phyloP scores from a whole-genome alignment of 345 rosid genomes.

The Sisymbrium altissimum region DNA sequence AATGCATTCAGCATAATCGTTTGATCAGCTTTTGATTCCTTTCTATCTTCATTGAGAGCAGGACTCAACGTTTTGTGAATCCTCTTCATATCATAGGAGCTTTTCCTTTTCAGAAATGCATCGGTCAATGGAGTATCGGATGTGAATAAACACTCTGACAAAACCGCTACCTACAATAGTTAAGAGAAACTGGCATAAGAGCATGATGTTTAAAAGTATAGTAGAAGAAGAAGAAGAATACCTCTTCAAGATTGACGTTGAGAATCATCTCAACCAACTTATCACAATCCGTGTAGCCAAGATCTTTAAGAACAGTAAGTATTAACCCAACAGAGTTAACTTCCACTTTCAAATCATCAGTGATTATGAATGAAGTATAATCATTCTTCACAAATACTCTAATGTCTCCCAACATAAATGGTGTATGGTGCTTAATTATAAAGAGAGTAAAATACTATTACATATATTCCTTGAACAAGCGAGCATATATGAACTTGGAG shows the following conservation, averaged over 20 bases:
- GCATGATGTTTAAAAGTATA: neutral
- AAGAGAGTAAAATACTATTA: neutral
- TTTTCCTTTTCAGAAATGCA: conserved; percentile 11
- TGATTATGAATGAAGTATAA: neutral
- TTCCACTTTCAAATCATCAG: conserved; percentile 13
- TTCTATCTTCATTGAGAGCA: neutral
- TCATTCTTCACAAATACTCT: conserved; percentile 1
- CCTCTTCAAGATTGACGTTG: conserved; percentile 1
- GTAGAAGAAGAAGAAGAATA: neutral
- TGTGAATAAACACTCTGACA: conserved; percentile 11
- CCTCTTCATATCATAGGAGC: neutral
- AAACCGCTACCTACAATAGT: neutral
- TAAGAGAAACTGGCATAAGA: neutral
- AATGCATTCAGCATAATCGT: neutral
- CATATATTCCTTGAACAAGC: too few species aligned
- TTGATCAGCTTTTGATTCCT: neutral
- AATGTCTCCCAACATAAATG: too few species aligned
- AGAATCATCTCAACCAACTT: conserved; percentile 13
- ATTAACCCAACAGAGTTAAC: neutral
- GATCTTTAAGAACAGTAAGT: neutral
- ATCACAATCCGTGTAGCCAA: neutral
- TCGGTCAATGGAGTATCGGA: conserved; percentile 25
- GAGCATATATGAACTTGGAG: too few species aligned
- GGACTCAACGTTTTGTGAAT: neutral
- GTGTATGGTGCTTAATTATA: too few species aligned